Conservation (phyloP, 2,329 filamentous ascomycete species). For the Fusarium sp. region DNA sequence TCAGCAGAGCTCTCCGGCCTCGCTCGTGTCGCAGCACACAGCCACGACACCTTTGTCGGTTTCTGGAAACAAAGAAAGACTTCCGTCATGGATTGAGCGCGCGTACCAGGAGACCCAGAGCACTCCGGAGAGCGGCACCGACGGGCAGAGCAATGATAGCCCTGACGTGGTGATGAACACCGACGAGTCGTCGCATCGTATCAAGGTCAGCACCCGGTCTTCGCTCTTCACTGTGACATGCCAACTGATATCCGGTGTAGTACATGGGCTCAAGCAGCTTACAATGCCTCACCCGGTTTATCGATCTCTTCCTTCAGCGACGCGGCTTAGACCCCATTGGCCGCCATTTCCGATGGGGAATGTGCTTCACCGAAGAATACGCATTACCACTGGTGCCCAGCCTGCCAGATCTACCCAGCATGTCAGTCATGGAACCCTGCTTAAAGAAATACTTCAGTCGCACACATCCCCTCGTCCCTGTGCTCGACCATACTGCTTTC, state of each 20-base stretch:
- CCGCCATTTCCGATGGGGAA: conserved; percentile 40
- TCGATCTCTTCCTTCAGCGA: conserved; percentile 37
- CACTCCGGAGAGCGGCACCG: conserved; percentile 27
- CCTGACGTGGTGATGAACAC: conserved; percentile 43
- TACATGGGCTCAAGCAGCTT: conserved; percentile 44
- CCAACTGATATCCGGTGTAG: conserved; percentile 11
- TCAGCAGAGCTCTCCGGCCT: conserved; percentile 40
- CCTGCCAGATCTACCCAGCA: conserved; percentile 33
- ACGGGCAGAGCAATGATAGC: conserved; percentile 34
- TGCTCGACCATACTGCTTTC: conserved; percentile 32
- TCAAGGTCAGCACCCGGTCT: conserved; percentile 28
- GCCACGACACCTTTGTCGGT: conserved; percentile 6
- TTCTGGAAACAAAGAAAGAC: conserved; percentile 23
- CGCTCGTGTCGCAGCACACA: conserved; percentile 32
- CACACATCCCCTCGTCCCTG: conserved; percentile 38
- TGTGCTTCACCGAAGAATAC: conserved; percentile 43
- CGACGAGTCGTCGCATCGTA: conserved; percentile 42
- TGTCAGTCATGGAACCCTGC: conserved; percentile 38
- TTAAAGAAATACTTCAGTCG: conserved; percentile 41
- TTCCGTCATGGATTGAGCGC: conserved; percentile 40
- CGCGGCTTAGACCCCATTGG: conserved; percentile 40
- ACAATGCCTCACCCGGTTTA: conserved; percentile 38
- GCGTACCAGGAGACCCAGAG: conserved; percentile 36
- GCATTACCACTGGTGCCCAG: conserved; percentile 26
- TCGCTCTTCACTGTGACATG: neutral